Base-by-base conservation (phyloP, 2,329 filamentous ascomycete species). In the Hawksworthiomyces lignivorus region DNA sequence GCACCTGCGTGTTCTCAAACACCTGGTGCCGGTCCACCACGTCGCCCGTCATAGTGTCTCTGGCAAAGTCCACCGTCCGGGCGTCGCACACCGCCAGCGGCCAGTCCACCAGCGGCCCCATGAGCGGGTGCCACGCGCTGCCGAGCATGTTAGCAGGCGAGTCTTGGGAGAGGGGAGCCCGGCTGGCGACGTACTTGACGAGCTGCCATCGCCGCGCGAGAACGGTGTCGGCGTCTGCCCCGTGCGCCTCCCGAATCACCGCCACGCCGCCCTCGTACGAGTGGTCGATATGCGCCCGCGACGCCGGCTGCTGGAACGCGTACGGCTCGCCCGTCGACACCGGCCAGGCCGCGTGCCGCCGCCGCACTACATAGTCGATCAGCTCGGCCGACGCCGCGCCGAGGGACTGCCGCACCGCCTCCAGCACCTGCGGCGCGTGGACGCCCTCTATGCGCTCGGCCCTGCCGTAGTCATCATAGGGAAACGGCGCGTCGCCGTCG, bases 191-290 rank as follows among this genome's bases (percentile, higher is more conserved):
- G 7, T 28, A 47, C 45, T 48, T 48, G 5, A 48, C 46, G 2
- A 48, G 26, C 37, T 48, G 46, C 43, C 46, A 48, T 7, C 43
- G 20, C 4, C 33, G 36, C 0, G 21, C 14, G 17, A 48, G 18
- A 2, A 46, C 27, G 1, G 36, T 36, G 0, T 45, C 39, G 4
- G 45, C 45, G 1, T 36, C 36, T 2, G 34, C 36, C n/a, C 41
- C 41, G 12, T 45, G 45, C 3, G 69, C 75, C 58, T 80, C 76
- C 38, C 73, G 72, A 14, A 75, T 61, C 2, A 81, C 67, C 0
- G 72, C 75, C 6, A 80, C 59, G 5, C 70, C 69, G 22, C 47
- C 47, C 14, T 51, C 51, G 35, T 70, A 68, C 5, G 46, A 44
- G 27, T 48, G 46, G 41, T 48, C 46, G 12, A 48, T 48, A 28